These are phyloP conservation scores for Diversispora epigaea DNA, from an alignment of 192 early-diverging fungal species.

Conservation along the genomic window DNA sequence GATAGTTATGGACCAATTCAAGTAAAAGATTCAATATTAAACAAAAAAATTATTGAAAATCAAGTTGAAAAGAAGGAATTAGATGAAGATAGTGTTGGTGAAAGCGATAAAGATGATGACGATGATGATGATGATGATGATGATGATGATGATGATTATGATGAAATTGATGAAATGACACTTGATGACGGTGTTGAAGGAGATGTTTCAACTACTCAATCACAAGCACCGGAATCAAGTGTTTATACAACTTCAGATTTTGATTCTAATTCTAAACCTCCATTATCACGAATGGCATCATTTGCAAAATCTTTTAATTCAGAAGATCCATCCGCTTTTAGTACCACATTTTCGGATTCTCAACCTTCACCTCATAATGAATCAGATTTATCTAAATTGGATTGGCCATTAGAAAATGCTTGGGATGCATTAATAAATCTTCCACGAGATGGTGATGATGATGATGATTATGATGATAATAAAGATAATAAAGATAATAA, in stretches of 20 bases:
- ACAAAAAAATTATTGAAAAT: not conserved
- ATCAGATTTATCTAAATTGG: not conserved
- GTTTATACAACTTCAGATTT: not conserved
- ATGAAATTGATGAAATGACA: conserved; percentile 5
- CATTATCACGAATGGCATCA: conserved; percentile 16
- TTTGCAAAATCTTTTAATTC: conserved; percentile 31
- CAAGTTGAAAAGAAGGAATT: too few relatives aligned
- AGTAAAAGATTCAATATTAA: not conserved
- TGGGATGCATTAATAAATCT: conserved; percentile 22
- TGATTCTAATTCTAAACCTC: not conserved
- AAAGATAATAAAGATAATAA: too few relatives aligned
- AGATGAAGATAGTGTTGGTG: too few relatives aligned
- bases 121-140: conserved; percentile 7
- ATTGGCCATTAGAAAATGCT: conserved; percentile 20
- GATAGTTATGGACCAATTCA: not conserved
- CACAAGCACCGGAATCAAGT: conserved; percentile 7
- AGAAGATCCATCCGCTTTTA: conserved; percentile 27
- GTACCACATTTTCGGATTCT: conserved; percentile 25
- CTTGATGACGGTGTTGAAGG: conserved; percentile 16
- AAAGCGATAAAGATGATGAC: not conserved
- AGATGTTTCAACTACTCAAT: conserved; percentile 19
- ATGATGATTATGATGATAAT: too few relatives aligned
- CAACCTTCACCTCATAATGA: not conserved
- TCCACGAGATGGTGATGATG: not conserved
- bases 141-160: not conserved